Evolutionary conservation across 2,329 filamentous ascomycete species (phyloP).

Genomic region (Penicillium sp.): DNA sequence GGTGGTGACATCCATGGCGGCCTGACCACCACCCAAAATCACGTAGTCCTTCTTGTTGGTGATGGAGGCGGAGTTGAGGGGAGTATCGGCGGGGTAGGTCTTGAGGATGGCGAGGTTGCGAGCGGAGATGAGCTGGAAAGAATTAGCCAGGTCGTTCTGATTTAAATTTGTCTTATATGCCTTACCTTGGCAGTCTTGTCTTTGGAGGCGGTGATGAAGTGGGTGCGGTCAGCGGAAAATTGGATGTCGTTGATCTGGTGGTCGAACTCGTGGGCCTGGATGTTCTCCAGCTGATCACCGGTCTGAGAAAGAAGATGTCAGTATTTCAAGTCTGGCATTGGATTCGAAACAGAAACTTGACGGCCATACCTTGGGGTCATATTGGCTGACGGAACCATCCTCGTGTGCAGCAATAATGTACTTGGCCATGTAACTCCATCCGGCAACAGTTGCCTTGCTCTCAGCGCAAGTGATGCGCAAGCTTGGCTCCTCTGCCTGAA

Average conservation of each 20-base stretch:
- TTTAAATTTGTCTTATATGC: conserved; percentile 4
- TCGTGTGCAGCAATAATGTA: conserved; percentile 98
- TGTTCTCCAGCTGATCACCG: conserved; percentile 78
- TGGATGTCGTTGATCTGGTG: conserved; percentile 87
- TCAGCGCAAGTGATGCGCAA: conserved; percentile 91
- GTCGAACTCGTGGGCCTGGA: conserved; percentile 82
- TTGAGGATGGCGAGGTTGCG: conserved; percentile 89
- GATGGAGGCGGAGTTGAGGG: conserved; percentile 92
- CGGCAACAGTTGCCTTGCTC: conserved; percentile 95
- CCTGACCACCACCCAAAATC: conserved; percentile 96
- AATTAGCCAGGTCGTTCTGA: conserved; percentile 14
- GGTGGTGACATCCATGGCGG: conserved; percentile 97
- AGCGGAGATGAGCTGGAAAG: conserved; percentile 69
- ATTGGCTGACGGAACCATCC: conserved; percentile 87
- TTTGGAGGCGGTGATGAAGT: conserved; percentile 97
- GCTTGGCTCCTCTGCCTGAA: conserved; percentile 79
- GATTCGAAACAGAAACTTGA: neutral
- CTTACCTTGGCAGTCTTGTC: conserved; percentile 92
- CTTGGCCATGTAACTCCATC: conserved; percentile 90
- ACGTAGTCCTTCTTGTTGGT: conserved; percentile 97
- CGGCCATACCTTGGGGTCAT: conserved; percentile 75
- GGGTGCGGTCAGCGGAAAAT: conserved; percentile 89
- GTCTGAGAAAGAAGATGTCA: conserved; percentile 49
- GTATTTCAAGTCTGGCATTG: neutral
- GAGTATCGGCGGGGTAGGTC: conserved; percentile 88